Evolutionary conservation across 139 green algal genomes (phyloP), one percentile per base, ranked within the genome.

Genomic region (Microglena sp.): DNA sequence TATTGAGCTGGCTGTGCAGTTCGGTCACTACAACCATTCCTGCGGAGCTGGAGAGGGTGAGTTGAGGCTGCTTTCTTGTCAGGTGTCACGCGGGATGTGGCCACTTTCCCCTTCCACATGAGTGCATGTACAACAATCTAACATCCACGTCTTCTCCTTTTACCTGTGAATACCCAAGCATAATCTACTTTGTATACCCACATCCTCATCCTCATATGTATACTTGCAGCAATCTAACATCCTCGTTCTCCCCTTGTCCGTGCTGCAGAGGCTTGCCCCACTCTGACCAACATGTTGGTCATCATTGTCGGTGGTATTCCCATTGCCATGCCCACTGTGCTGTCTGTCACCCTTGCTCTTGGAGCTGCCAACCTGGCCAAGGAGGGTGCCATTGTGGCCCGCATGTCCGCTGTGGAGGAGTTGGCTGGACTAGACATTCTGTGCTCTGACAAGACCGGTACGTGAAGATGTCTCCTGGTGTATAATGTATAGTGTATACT

Each of bases 301-400:
- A 85, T 96, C 67, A 82, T 96, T 32, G 88, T 96, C 29, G 90
- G 87, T 26, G 88, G 86, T 60, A 93, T 96, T 57, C 90, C 90
- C 54, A 95, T 96, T 65, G 90, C 90, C 77, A 95, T 96, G 88
- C 87, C 87, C 45, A 95, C 86, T 24, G 90, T 96, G 55, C 69
- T 95, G 61, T 87, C 82, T 0, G 86, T 93, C 22, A 96, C 90
- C 5, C 81, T 96, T 28, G 90, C 90, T 0, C 74, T 96, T 61
- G 90, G 90, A 27, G 85, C 90, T 7, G 80, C 69, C 76, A 81
- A 88, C 61, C 76, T 96, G 45, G 84, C 90, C 18, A 84, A 86
- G 64, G 79, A 95, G 75, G 87, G 87, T 29, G 90, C 90, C 66
- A 96, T 96, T 60, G 90, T 96, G 31, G 84, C 84, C 0, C 84